Conservation (phyloP, 352 stramenopile species). For the Phytophthora sojae region DNA sequence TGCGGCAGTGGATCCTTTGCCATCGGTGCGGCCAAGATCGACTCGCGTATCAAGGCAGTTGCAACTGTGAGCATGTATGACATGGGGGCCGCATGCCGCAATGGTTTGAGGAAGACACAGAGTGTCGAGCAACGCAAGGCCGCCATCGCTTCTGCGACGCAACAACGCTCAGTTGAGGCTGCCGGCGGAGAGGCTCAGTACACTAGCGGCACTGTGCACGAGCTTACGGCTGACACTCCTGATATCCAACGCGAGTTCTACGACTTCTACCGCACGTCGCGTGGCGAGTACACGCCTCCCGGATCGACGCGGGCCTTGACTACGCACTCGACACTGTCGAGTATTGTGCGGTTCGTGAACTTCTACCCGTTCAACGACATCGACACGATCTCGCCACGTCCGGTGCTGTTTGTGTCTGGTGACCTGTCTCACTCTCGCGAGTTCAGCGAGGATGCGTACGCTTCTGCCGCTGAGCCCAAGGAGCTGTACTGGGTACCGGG, state of each 20-base stretch:
- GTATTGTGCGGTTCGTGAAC: conserved; percentile 15
- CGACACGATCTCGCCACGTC: conserved; percentile 24
- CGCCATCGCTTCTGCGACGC: background rate
- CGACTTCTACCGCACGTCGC: conserved; percentile 23
- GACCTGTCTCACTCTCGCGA: conserved; percentile 18
- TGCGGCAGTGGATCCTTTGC: conserved; percentile 21
- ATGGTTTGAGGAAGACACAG: conserved; percentile 12
- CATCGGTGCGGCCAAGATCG: conserved; percentile 28
- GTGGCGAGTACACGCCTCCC: conserved; percentile 21
- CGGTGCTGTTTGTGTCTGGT: conserved; percentile 18
- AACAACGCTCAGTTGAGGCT: conserved; percentile 15
- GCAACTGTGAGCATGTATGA: conserved; percentile 22
- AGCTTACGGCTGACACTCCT: conserved; percentile 10
- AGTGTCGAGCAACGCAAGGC: conserved; percentile 14
- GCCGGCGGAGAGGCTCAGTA: conserved; percentile 8
- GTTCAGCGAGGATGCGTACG: conserved; percentile 29
- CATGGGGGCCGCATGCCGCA: conserved; percentile 10
- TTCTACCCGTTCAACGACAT: conserved; percentile 34
- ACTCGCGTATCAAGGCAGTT: conserved; percentile 27
- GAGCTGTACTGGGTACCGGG: conserved; percentile 24
- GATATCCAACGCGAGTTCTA: conserved; percentile 23
- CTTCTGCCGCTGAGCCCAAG: conserved; percentile 15
- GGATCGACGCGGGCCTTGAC: too few relatives aligned
- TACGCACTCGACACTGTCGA: conserved; percentile 4
- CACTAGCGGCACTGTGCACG: conserved; percentile 3